A percentile compares a stretch with the other conserved stretches of the same genome.
Conservation (phyloP, 2,329 filamentous ascomycete species). For the Colletotrichum sp. region DNA sequence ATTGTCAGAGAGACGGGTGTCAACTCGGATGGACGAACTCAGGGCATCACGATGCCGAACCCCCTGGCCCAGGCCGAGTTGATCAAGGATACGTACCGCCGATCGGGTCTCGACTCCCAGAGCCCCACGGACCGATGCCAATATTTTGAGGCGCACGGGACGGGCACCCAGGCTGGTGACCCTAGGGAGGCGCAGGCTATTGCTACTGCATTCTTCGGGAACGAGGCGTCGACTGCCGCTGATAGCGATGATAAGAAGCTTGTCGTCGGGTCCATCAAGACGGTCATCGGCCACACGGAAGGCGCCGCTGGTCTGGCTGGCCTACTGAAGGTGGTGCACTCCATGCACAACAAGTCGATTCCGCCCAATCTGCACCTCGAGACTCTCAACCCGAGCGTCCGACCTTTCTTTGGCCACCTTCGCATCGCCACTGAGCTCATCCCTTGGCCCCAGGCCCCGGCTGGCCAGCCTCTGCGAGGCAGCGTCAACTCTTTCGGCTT, state of each 20-base stretch:
- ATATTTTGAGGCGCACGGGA: conserved; percentile 51
- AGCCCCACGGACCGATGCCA: conserved; percentile 36
- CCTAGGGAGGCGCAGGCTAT: conserved; percentile 28
- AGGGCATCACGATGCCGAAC: conserved; percentile 43
- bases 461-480: conserved; percentile 22
- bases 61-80: conserved; percentile 39
- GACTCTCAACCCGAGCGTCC: conserved; percentile 23
- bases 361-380: conserved; percentile 23
- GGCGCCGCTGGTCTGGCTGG: conserved; percentile 25
- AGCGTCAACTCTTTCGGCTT: conserved; percentile 28
- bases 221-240: conserved; percentile 24
- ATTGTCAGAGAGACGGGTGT: conserved; percentile 41
- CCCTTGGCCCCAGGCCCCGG: conserved; percentile 28
- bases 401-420: conserved; percentile 25
- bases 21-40: conserved; percentile 46
- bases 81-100: conserved; percentile 41
- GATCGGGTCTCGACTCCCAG: conserved; percentile 38
- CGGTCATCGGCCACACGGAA: conserved; percentile 25
- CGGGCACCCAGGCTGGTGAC: conserved; percentile 38
- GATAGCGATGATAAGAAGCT: conserved; percentile 21
- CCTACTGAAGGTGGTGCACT: conserved; percentile 22
- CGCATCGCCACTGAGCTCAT: conserved; percentile 28
- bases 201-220: conserved; percentile 31
- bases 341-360: conserved; percentile 22
- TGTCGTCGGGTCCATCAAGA: conserved; percentile 30